phyloP scores from a whole-genome alignment of 2,329 filamentous ascomycete genomes.

The Trichoderma hamatum region DNA sequence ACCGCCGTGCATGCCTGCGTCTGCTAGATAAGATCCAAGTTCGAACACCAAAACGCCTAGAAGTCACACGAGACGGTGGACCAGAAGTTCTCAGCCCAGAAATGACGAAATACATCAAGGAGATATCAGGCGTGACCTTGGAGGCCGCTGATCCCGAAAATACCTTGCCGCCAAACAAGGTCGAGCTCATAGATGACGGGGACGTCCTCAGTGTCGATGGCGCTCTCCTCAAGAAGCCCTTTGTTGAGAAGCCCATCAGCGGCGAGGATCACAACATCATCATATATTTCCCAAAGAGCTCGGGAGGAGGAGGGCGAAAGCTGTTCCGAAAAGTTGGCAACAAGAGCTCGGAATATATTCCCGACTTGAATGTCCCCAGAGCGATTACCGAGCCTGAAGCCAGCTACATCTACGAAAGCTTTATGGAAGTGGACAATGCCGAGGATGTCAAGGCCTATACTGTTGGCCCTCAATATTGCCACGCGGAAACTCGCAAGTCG shows the following conservation, averaged over 20 bases:
- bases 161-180: constrained; percentile 66
- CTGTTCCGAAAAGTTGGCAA: constrained; percentile 98
- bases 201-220: constrained; percentile 90
- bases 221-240: constrained; percentile 79
- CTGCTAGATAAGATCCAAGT: constrained; percentile 89
- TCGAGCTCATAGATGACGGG: constrained; percentile 87
- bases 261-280: constrained; percentile 99
- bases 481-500: constrained; percentile 95
- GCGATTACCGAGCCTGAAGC: constrained; percentile 78
- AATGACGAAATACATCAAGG: constrained; percentile 76
- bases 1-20: constrained; percentile 83
- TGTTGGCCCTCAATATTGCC: constrained; percentile 88
- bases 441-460: constrained; percentile 99
- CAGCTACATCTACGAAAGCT: constrained; percentile 97
- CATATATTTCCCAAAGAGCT: constrained; percentile 89
- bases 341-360: constrained; percentile 95
- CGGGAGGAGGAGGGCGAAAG: constrained; percentile 85
- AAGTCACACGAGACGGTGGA: constrained; percentile 92
- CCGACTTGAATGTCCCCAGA: constrained; percentile 73
- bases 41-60: constrained; percentile 82
- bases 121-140: constrained; percentile 76
- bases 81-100: constrained; percentile 78
- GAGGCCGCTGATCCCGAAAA: constrained; percentile 68
- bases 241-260: constrained; percentile 97
- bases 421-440: constrained; percentile 93